Evolutionary conservation across 1,139 yeast genomes (phyloP), one percentile per base, ranked within the genome.

Genomic region (Trichomonascaceae sp.): DNA sequence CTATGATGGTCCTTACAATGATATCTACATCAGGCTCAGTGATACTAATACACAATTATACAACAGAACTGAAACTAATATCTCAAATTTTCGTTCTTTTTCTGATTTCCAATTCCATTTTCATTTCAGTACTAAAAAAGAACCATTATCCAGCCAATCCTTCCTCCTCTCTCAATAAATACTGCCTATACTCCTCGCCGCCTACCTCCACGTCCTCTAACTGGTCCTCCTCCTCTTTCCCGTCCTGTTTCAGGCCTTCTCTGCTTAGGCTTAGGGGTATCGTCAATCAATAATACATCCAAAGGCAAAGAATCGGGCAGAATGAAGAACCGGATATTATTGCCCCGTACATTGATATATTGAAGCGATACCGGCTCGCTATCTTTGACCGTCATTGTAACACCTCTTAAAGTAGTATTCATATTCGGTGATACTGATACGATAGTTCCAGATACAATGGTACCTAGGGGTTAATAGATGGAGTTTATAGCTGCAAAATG

Each of bases 281-380:
- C 80, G 62, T 83, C 88, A 38, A 80, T 83, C 56, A 93, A 74
- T 50, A 91, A 73, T 13, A 83, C 76, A 60, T 93, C 99, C 48
- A 93, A 71, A 56, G 95, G 90, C 61, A 93, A 72, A 27, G 93
- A 85, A 62, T 93, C 99, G 0, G 99, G 98, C 47, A 93, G 75
- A 47, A 90, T 75, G 45, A 87, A 85, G 69, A 87, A 86, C 60
- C 99, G 80, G 44, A 93, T 85, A 59, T 88, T 95, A 70, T 85
- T 93, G 1, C 99, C 99, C 63, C 99, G 79, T 38, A 93, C 80
- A 62, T 87, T 90, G 66, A 93, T 85, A 66, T 80, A 88, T 62
- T 88, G 95, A 60, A 91, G 74, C 12, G 80, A 70, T 52, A 83
- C 80, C 1, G 96, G 89, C 54, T 85, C 91, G 57, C 88, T 82